phyloP scores from a whole-genome alignment of 139 green algal genomes.

The Chlorokybus atmophyticus region DNA sequence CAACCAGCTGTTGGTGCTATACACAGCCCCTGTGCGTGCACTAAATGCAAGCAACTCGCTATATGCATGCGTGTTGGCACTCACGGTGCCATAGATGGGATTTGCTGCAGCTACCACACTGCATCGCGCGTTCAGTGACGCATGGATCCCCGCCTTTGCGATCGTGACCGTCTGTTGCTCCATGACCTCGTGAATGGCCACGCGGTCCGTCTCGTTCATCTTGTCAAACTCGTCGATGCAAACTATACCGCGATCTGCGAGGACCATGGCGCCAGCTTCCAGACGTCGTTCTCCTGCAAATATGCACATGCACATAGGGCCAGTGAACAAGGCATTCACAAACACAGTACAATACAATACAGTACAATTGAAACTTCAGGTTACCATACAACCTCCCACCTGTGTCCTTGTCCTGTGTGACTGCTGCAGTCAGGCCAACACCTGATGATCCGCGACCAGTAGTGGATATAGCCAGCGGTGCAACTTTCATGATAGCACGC shows the following conservation, averaged over 20 bases:
- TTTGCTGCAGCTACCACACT: conserved; percentile 80
- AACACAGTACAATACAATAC: conserved; percentile 3
- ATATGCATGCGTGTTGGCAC: background rate
- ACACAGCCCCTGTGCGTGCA: too few relatives aligned
- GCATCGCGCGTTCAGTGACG: conserved; percentile 90
- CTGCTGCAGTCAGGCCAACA: conserved; percentile 91
- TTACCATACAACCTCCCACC: too few relatives aligned
- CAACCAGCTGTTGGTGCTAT: too few relatives aligned
- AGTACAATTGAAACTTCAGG: too few relatives aligned
- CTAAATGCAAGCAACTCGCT: too few relatives aligned
- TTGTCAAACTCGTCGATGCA: conserved; percentile 99
- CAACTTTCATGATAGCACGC: conserved; percentile 82
- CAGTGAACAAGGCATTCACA: background rate
- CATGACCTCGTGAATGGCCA: conserved; percentile 94
- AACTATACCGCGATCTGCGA: conserved; percentile 91
- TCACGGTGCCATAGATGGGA: conserved; percentile 33
- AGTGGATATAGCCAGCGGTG: conserved; percentile 81
- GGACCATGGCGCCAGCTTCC: conserved; percentile 95
- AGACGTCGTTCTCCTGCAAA: conserved; percentile 73
- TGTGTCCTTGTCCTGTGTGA: conserved; percentile 82
- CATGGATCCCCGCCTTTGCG: conserved; percentile 94
- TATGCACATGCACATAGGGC: background rate
- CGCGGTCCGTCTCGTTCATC: conserved; percentile 92
- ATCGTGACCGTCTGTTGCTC: conserved; percentile 81
- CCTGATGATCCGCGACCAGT: conserved; percentile 89